Evolutionary conservation across 768 basidiomycete genomes (phyloP), one percentile per base, ranked within the genome.

Genomic region (Suillus occidentalis): DNA sequence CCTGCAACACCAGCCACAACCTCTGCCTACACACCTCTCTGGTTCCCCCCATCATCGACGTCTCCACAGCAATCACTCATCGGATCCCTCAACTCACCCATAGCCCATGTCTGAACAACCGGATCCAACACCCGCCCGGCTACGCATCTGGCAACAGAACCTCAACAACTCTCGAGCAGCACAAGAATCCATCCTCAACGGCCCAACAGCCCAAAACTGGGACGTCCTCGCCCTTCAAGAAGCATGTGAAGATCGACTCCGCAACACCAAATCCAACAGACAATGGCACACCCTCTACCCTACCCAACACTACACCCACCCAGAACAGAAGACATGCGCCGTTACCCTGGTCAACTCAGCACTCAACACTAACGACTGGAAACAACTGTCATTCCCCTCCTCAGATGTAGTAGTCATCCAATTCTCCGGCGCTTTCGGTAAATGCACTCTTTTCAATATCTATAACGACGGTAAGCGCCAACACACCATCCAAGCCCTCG

Each of bases 331-430:
- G 1, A n/a, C 20, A 2, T 4, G 9, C 0, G 45, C 45, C 6
- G 4, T 47, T 9, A n/a, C 3, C 0, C 45, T 47, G 0, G 2
- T n/a, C n/a, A n/a, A n/a, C n/a, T 47, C 0, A 47, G 45, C 9
- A n/a, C 42, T 47, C 0, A 47, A 47, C 4, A 47, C n/a, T 0
- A 47, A 47, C 0, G 10, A 22, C 10, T 47, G 45, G 45, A 47
- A 22, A 22, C 45, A 47, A 5, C 10, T 47, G 0, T 6, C 45
- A 0, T 22, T 47, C 4, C 45, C 45, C 4, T 47, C n/a, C 2
- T 22, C 45, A 0, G 45, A 47, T 5, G 5, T 47, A 0, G 45
- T 47, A 0, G 10, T 43, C 18, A 20, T 43, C 43, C 43, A 43
- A 43, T 8, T 43, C 0, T 4, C 7, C 1, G 2, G 43, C 3